Evolutionary conservation across 306 rosid species (phyloP).

Genomic region (Senna siamea): DNA sequence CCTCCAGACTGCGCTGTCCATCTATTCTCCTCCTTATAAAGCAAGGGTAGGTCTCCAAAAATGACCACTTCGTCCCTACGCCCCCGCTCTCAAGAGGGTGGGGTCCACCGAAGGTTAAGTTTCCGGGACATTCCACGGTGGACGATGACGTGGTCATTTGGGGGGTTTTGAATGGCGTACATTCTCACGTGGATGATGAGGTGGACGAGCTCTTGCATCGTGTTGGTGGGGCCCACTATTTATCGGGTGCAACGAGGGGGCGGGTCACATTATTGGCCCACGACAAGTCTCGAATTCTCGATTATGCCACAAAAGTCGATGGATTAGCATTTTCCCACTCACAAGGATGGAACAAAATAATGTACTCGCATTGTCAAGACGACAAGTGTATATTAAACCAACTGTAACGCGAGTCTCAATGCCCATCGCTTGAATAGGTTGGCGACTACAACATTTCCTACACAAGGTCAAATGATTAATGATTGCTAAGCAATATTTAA

Average conservation of each 20-base stretch:
- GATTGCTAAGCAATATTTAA: neutral
- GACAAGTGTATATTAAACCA: neutral
- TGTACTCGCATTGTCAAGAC: rapidly evolving
- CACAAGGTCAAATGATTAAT: neutral
- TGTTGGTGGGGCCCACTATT: neutral
- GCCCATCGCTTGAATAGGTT: neutral
- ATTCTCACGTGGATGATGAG: neutral
- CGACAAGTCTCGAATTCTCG: constrained; percentile 2
- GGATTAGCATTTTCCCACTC: neutral
- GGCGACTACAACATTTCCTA: neutral
- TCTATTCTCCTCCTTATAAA: neutral
- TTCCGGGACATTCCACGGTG: constrained; percentile 14
- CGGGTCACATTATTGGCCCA: constrained; percentile 30
- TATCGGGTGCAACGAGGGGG: neutral
- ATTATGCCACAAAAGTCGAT: constrained; percentile 1
- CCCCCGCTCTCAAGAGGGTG: neutral
- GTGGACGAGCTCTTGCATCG: neutral
- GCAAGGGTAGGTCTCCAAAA: constrained; percentile 1
- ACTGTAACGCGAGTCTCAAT: neutral
- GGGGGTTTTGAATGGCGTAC: neutral
- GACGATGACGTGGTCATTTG: neutral
- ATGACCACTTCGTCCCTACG: constrained; percentile 32
- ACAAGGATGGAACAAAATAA: rapidly evolving
- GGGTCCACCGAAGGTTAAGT: neutral
- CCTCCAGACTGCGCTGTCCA: neutral